These are phyloP conservation scores for Avena eriantha DNA, from an alignment of 176 grass and related monocot genomes.

Conservation along the genomic window DNA sequence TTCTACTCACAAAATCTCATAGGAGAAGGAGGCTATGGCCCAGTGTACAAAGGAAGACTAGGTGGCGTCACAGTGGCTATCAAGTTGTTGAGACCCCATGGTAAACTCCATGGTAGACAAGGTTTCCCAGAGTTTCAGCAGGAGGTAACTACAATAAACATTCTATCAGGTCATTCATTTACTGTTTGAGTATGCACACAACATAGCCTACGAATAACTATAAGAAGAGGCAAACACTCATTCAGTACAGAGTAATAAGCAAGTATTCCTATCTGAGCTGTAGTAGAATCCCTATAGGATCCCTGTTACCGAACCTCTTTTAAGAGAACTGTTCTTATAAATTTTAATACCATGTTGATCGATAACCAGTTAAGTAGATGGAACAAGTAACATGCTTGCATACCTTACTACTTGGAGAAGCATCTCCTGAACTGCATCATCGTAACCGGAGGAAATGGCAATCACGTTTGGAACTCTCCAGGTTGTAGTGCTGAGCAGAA, in stretches of 20 bases:
- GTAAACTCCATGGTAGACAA: conserved; percentile 38
- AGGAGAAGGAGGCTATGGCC: conserved; percentile 59
- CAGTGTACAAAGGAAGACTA: conserved; percentile 54
- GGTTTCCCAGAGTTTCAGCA: conserved; percentile 53
- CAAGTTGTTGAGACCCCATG: conserved; percentile 56
- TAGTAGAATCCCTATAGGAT: neutral
- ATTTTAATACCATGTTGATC: neutral
- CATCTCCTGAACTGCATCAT: neutral
- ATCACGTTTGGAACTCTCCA: conserved; percentile 33
- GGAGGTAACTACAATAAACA: conserved; percentile 44
- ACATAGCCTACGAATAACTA: neutral
- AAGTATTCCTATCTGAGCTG: neutral
- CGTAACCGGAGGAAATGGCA: neutral
- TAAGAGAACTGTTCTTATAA: neutral
- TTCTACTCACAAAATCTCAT: conserved; percentile 51
- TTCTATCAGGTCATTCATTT: neutral
- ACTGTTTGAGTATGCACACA: neutral
- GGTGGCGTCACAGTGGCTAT: conserved; percentile 48
- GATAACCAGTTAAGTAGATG: neutral
- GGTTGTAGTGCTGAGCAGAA: conserved; percentile 54
- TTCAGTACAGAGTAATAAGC: neutral
- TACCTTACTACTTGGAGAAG: neutral
- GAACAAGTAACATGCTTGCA: neutral
- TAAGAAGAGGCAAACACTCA: neutral
- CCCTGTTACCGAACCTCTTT: neutral